These are phyloP conservation scores for Aspergillus novofumigatus DNA, from an alignment of 2,329 filamentous ascomycete genomes.

Conservation along the genomic window DNA sequence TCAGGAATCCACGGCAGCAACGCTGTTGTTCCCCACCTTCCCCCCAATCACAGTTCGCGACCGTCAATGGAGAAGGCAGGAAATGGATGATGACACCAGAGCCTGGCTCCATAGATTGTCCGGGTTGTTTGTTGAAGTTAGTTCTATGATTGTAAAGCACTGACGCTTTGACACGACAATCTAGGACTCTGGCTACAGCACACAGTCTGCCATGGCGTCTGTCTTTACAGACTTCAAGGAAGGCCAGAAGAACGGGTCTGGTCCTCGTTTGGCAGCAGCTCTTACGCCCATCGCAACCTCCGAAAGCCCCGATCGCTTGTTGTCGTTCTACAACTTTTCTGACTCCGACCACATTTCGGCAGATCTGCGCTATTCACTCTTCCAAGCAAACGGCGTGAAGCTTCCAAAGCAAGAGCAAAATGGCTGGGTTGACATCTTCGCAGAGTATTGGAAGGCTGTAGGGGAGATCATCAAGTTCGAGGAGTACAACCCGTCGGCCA, in stretches of 20 bases:
- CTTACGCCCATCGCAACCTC: constrained; percentile 66
- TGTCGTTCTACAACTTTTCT: constrained; percentile 66
- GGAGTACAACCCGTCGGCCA: constrained; percentile 49
- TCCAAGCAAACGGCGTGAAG: constrained; percentile 56
- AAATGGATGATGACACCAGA: not conserved
- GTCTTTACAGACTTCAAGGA: constrained; percentile 70
- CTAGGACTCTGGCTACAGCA: constrained; percentile 4
- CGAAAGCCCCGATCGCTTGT: constrained; percentile 61
- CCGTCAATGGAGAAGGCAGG: not conserved
- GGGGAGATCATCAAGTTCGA: constrained; percentile 67
- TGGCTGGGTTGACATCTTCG: constrained; percentile 85
- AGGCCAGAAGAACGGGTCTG: constrained; percentile 62
- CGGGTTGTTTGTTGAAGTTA: not conserved
- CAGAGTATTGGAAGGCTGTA: constrained; percentile 76
- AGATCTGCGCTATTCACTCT: constrained; percentile 67
- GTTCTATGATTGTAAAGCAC: not conserved
- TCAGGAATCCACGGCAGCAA: not conserved
- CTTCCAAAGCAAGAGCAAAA: constrained; percentile 64
- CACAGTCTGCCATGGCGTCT: constrained; percentile 58
- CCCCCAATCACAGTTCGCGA: not conserved
- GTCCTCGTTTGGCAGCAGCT: constrained; percentile 68
- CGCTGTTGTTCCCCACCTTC: constrained; percentile 14
- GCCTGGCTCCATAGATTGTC: not conserved
- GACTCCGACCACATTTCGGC: constrained; percentile 62
- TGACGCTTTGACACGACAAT: not conserved